These are phyloP conservation scores for Bolboschoenoplectus hybrid DNA, from an alignment of 202 grass and related monocot genomes.

Conservation along the genomic window DNA sequence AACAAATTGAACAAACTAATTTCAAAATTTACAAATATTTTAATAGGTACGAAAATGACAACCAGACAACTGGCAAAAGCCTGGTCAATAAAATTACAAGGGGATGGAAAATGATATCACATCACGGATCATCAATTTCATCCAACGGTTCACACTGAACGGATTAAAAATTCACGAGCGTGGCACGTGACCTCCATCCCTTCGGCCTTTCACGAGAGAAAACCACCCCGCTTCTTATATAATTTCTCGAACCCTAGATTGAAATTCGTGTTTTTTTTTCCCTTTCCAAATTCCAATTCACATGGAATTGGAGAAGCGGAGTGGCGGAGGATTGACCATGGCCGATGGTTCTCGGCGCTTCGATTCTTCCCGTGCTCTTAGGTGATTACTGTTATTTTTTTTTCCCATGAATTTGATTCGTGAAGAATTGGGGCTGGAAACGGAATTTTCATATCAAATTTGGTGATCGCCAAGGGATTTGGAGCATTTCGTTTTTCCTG, in stretches of 20 bases:
- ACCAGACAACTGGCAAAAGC: too few species aligned
- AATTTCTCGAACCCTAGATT: conserved; percentile 26
- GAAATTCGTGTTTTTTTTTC: neutral
- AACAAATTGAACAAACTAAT: too few species aligned
- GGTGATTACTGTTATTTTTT: neutral
- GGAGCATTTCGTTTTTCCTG: neutral
- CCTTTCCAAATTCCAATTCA: conserved; percentile 5
- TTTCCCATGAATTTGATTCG: neutral
- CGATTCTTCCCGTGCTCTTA: conserved; percentile 21
- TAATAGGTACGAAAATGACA: too few species aligned
- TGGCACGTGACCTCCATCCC: conserved; percentile 31
- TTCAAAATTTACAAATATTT: too few species aligned
- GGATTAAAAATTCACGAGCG: neutral
- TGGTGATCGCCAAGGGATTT: neutral
- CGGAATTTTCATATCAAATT: neutral
- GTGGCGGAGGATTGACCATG: conserved; percentile 15
- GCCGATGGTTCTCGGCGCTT: conserved; percentile 15
- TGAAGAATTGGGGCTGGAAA: conserved; percentile 3
- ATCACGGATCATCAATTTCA: neutral
- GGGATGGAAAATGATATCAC: neutral
- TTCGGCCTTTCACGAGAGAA: neutral
- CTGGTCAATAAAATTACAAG: too few species aligned
- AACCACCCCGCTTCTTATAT: conserved; percentile 10
- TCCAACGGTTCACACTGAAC: neutral
- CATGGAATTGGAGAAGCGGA: conserved; percentile 18